A percentile compares a stretch with the other conserved stretches of the same genome.
Conservation (phyloP, 2,329 filamentous ascomycete genomes). For the Fusarium drepaniforme region DNA sequence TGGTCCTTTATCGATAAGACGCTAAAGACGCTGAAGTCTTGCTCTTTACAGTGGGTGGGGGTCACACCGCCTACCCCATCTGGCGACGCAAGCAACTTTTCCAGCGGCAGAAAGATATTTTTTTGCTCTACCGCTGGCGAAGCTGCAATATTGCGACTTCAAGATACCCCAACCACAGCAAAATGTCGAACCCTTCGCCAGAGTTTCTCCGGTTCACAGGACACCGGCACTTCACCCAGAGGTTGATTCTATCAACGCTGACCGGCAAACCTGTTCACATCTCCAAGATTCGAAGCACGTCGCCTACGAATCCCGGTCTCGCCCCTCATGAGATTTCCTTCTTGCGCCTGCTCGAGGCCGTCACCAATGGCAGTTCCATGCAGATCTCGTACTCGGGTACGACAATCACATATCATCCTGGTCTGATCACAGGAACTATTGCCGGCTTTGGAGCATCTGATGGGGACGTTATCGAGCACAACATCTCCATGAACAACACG, state of each 20-base stretch:
- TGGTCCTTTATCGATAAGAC: slow-evolving; percentile 50
- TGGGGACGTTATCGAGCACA: slow-evolving; percentile 84
- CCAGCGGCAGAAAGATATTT: slow-evolving; percentile 54
- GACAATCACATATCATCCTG: slow-evolving; percentile 90
- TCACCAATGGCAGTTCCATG: slow-evolving; percentile 95
- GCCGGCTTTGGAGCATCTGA: slow-evolving; percentile 78
- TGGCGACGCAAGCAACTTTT: slow-evolving; percentile 23
- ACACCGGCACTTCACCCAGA: slow-evolving; percentile 84
- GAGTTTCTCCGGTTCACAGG: slow-evolving; percentile 82
- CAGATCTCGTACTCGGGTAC: slow-evolving; percentile 98
- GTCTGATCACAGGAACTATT: slow-evolving; percentile 88
- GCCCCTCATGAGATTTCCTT: slow-evolving; percentile 95
- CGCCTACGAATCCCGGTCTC: slow-evolving; percentile 88
- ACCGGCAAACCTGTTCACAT: slow-evolving; percentile 92
- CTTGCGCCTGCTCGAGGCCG: slow-evolving; percentile 89
- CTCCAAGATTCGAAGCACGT: slow-evolving; percentile 91
- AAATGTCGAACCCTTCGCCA: slow-evolving; percentile 59
- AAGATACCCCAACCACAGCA: slow-evolving; percentile 40
- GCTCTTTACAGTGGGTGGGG: slow-evolving; percentile 6
- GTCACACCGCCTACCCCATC: slow-evolving; percentile 48
- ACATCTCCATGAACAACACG: slow-evolving; percentile 80
- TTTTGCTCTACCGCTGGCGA: slow-evolving; percentile 39
- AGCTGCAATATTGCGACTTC: slow-evolving; percentile 36
- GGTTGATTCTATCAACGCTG: slow-evolving; percentile 90
- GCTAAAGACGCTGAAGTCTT: slow-evolving; percentile 17